Evolutionary conservation across 2,329 filamentous ascomycete genomes (phyloP), one percentile per base, ranked within the genome.

Genomic region (Pleoardoris graminearum): DNA sequence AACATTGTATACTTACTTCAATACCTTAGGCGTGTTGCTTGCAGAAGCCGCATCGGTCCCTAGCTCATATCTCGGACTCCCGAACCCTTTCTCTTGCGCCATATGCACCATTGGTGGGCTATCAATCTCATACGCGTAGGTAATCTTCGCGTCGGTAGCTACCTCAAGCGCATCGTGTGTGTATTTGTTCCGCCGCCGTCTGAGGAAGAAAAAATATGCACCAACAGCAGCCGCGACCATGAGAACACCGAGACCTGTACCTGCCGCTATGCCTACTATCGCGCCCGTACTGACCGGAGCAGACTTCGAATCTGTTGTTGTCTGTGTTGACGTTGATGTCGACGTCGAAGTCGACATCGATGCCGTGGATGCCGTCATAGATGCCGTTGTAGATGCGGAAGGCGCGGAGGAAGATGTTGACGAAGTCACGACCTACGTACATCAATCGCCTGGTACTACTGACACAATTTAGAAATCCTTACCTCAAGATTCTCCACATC

Each of bases 251-350:
- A 27, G n/a, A n/a, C n/a, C n/a, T n/a, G n/a, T 47, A 8, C 47
- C 57, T 17, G 54, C 37, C 29, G 35, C 49, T 10, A 61, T 55
- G 23, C 58, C 58, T 12, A 38, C 50, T 43, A 61, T 58, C 3
- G 55, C 58, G 21, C 58, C 58, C 11, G 42, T 19, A 23, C 55
- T 51, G 21, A 61, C 16, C 25, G 45, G 6, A 23, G 17, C 11
- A 7, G 50, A 25, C 6, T 25, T 10, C 29, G 51, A 46, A 6
- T 14, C 23, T 11, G 27, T 21, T 1, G 54, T 27, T 23, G 41
- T 44, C 32, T 30, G 21, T 38, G 25, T n/a, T 7, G 48, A 23
- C 2, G 54, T 36, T 49, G 44, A 33, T 25, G 30, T 41, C n/a
- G 44, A 35, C 33, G 50, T 22, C 3, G 39, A 32, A 14, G 11